Evolutionary conservation across 169 alveolate species (phyloP).

Genomic region (Eimeria falciformis): DNA sequence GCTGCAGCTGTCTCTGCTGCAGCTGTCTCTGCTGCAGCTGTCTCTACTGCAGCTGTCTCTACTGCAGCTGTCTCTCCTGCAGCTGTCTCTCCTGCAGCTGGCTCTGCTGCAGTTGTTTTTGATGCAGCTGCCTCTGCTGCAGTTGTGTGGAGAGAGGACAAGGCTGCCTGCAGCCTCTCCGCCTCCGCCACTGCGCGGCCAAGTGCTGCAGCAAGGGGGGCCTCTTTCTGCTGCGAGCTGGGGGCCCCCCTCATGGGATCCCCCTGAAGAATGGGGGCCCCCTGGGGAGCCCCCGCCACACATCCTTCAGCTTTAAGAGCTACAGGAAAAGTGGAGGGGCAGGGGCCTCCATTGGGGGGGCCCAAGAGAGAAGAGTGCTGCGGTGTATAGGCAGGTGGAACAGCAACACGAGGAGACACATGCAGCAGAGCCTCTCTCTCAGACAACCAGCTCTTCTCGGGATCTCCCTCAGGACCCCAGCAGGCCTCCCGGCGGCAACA

Average conservation of each 20-base stretch:
- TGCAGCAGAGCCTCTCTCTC: slow-evolving; percentile 44
- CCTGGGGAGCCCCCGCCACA: background rate
- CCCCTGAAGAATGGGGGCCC: too few relatives aligned
- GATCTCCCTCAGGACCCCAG: background rate
- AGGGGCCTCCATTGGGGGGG: background rate
- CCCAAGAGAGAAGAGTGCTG: background rate
- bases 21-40: background rate
- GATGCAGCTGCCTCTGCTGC: background rate
- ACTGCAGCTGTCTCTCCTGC: background rate
- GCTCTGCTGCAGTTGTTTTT: background rate
- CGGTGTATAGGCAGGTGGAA: slow-evolving; percentile 37
- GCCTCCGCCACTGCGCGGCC: background rate
- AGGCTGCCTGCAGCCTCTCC: background rate
- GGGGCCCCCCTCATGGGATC: too few relatives aligned
- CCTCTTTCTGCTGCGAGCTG: background rate
- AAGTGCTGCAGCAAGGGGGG: background rate
- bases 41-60: background rate
- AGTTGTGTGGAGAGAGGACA: too few relatives aligned
- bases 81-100: background rate
- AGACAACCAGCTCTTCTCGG: background rate
- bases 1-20: slow-evolving; percentile 8
- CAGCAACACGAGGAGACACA: slow-evolving; percentile 50
- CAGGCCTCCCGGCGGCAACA: background rate
- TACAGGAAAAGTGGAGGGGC: background rate
- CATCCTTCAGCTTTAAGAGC: background rate